Evolutionary conservation across 345 rosid species (phyloP).

Genomic region (Rhodamnia rubescens): DNA sequence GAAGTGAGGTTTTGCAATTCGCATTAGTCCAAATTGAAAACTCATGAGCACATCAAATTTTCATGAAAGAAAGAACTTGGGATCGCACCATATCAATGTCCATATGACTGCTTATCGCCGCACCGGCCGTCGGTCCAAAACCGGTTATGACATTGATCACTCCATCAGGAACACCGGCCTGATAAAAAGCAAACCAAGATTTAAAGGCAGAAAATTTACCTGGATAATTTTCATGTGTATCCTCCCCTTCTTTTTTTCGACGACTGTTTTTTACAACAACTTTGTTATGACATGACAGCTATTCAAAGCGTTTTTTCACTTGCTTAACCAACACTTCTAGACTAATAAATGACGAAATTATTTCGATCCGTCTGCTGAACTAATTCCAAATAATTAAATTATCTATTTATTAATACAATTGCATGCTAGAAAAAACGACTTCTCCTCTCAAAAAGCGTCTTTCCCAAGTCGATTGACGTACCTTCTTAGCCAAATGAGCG

Average conservation of each 20-base stretch:
- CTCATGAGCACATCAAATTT: neutral
- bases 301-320: neutral
- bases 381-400: neutral
- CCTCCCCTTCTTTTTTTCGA: neutral
- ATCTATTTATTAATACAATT: neutral
- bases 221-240: neutral
- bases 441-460: neutral
- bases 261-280: neutral
- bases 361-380: neutral
- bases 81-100: slow-evolving; percentile 50
- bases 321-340: neutral
- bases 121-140: slow-evolving; percentile 71
- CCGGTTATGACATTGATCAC: slow-evolving; percentile 76
- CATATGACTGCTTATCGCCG: slow-evolving; percentile 72
- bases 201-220: neutral
- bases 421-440: neutral
- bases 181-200: neutral
- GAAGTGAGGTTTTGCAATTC: neutral
- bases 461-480: neutral
- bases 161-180: slow-evolving; percentile 89
- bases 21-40: neutral
- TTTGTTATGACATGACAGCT: neutral
- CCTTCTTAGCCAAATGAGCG: slow-evolving; percentile 49
- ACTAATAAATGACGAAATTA: neutral
- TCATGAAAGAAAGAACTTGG: neutral